phyloP scores from a whole-genome alignment of 2,329 filamentous ascomycete species.

The Ophiostoma australiae region DNA sequence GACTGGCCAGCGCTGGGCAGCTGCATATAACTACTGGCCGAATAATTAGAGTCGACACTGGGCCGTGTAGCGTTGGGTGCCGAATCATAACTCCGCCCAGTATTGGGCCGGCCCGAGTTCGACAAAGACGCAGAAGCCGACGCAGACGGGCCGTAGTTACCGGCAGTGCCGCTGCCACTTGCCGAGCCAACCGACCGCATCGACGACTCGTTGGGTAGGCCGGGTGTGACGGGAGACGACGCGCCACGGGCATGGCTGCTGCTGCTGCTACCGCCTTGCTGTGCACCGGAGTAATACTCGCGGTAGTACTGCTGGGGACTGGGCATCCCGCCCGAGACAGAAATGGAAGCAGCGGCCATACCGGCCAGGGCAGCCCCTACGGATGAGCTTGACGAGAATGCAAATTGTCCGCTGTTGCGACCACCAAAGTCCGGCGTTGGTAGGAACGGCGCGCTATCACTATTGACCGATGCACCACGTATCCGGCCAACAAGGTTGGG shows the following conservation, averaged over 20 bases:
- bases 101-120: constrained; percentile 49
- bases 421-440: constrained; percentile 63
- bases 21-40: constrained; percentile 36
- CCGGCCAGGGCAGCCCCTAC: not conserved
- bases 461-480: constrained; percentile 57
- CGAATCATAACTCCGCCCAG: constrained; percentile 57
- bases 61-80: constrained; percentile 30
- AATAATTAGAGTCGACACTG: constrained; percentile 27
- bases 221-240: constrained; percentile 37
- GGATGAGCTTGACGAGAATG: constrained; percentile 46
- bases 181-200: constrained; percentile 47
- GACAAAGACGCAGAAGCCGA: constrained; percentile 8
- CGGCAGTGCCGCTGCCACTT: constrained; percentile 33
- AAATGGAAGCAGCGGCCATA: constrained; percentile 12
- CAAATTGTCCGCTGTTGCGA: constrained; percentile 62
- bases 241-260: constrained; percentile 46
- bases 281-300: constrained; percentile 45
- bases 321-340: constrained; percentile 30
- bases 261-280: constrained; percentile 30
- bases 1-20: constrained; percentile 48
- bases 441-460: constrained; percentile 57
- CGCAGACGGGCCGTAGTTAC: not conserved
- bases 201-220: constrained; percentile 37
- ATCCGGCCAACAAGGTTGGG: constrained; percentile 37
- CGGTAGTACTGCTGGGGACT: constrained; percentile 54